Evolutionary conservation across 163 green algal species (phyloP).

Genomic region (Chlorella variabilis): DNA sequence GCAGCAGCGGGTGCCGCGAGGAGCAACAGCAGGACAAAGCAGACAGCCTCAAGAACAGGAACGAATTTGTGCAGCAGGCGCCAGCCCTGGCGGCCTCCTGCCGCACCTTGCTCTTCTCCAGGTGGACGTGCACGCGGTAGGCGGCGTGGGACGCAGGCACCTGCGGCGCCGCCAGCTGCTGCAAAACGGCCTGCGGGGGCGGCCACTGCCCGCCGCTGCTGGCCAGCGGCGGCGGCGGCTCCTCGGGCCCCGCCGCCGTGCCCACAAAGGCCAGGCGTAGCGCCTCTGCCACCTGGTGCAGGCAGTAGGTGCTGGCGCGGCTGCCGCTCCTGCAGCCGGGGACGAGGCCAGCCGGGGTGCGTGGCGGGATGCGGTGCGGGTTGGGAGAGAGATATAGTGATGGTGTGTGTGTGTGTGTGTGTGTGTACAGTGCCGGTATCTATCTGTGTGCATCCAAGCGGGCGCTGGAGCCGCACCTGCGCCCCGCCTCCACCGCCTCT

Average conservation of each 20-base stretch:
- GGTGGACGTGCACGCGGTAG: constrained; percentile 79
- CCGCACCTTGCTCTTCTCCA: constrained; percentile 48
- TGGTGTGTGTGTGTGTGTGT: too few species aligned
- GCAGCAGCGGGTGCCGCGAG: background rate
- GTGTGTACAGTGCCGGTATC: too few species aligned
- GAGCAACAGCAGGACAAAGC: too few species aligned
- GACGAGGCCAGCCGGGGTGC: too few species aligned
- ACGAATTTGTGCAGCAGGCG: background rate
- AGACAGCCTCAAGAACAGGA: too few species aligned
- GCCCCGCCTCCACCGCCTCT: constrained; percentile 44
- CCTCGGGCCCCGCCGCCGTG: background rate
- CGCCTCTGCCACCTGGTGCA: constrained; percentile 44
- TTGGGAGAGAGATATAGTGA: too few species aligned
- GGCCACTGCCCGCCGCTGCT: constrained; percentile 12
- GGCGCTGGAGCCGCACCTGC: too few species aligned
- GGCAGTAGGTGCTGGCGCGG: constrained; percentile 26
- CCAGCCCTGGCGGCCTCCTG: background rate
- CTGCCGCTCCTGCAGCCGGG: constrained; percentile 25
- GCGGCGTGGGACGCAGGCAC: constrained; percentile 10
- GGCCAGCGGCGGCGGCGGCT: background rate
- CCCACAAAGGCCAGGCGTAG: constrained; percentile 54
- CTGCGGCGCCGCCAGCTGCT: background rate
- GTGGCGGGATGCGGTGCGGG: too few species aligned
- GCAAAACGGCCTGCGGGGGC: background rate
- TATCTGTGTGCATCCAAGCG: too few species aligned